A percentile compares a stretch with the other conserved stretches of the same genome.
Conservation (phyloP, 1,284 basidiomycete species). For the Waitea zeae region DNA sequence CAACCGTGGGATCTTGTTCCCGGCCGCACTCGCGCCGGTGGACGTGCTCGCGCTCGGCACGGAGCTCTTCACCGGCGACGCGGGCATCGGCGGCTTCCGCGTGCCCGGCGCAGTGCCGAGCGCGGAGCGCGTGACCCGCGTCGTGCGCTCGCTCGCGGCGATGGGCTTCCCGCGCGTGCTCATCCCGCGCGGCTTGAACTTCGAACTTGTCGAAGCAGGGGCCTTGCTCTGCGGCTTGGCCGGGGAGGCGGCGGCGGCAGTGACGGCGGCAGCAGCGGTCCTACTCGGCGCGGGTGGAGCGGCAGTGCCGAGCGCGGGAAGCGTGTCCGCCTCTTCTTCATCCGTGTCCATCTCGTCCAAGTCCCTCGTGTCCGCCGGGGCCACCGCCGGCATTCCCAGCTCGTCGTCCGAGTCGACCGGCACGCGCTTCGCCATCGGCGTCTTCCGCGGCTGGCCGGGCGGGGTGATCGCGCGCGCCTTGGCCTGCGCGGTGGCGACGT, state of each 20-base stretch:
- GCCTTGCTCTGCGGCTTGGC: no score
- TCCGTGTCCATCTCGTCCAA: no score
- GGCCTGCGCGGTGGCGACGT: conserved; percentile 48
- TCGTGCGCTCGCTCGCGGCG: conserved; percentile 43
- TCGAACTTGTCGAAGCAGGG: no score
- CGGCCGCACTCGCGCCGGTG: conserved; percentile 24
- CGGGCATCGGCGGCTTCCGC: conserved; percentile 18
- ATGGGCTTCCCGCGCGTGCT: conserved; percentile 1
- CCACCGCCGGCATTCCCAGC: no score
- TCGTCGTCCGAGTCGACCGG: conserved; percentile 41
- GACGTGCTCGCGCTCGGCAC: conserved; percentile 9
- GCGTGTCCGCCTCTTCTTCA: conserved; percentile 36
- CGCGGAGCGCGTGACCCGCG: conserved; percentile 53
- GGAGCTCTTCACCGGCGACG: background rate
- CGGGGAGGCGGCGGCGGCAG: no score
- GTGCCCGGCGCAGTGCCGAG: conserved; percentile 38
- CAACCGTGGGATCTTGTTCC: conserved; percentile 65
- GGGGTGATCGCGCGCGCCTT: conserved; percentile 51
- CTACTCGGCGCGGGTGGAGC: conserved; percentile 20
- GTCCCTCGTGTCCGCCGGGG: no score
- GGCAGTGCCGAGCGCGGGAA: conserved; percentile 39
- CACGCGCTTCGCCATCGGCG: conserved; percentile 56
- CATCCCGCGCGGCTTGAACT: no score
- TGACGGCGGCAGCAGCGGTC: no score
- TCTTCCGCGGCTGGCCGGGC: conserved; percentile 75